Base-by-base conservation (phyloP, 257 asterid genomes). In the Ehretia macrophylla region DNA sequence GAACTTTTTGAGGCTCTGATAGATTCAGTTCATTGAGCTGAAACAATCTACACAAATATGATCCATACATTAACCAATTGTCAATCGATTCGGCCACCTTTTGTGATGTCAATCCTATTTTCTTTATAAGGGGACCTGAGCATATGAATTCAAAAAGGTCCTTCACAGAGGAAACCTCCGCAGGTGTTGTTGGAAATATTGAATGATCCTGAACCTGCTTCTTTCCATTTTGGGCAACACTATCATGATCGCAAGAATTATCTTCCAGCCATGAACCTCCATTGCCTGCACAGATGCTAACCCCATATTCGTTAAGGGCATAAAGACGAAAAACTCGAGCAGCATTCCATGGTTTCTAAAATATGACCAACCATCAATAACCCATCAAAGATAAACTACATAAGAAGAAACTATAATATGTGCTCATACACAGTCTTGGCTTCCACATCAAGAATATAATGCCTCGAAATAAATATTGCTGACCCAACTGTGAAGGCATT, bases 21-120 rank as follows among this genome's bases (percentile, higher is more conserved):
- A 93, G 85, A 69, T 53, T 63, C 68, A 89, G 66, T 60, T 93
- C 95, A 22, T 85, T 84, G 51, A 93, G 76, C 74, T 73, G 75
- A 80, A 89, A 93, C 79, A 93, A 68, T 68, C 95, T 83, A 74
- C 97, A 89, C 55, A 93, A 82, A 32, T 84, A 83, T 14, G 93
- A 81, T 47, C 95, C 95, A 56, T 72, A 86, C 67, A 78, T 37
- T 64, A 93, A 65, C 97, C 95, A 93, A 69, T 80, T 71, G 79
- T 93, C 99, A 65, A 93, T 83, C 55, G 87, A 78, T 54, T 86
- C 92, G n/a, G 84, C 93, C 79, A 93, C 92, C 69, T 75, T 75
- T 55, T 86, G 90, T 2, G 92, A 22, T 51, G 85, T 79, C 4
- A 89, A 75, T 54, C 95, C 94, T 1, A 77, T 67, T 68, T 80